A percentile compares a stretch with the other conserved stretches of the same genome.
Evolutionary conservation across 2,329 filamentous ascomycete species (phyloP).

Genomic region (Blastomyces parvus): DNA sequence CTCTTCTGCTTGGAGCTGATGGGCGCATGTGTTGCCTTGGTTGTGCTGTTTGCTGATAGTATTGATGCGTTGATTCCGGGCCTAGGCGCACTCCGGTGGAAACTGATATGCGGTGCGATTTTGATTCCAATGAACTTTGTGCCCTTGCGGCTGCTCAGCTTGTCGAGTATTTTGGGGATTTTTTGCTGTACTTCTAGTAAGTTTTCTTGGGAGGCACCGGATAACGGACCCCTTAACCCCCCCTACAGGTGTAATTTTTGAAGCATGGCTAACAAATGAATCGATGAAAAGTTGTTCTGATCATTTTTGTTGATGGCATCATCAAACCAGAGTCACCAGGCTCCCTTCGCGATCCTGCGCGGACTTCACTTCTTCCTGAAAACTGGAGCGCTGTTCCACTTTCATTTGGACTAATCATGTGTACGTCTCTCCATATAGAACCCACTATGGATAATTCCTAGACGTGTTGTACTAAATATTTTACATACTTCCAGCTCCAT

Average conservation of each 20-base stretch:
- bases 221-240: no score
- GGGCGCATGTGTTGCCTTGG: slow-evolving; percentile 77
- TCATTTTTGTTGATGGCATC: slow-evolving; percentile 77
- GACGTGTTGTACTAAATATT: neutral
- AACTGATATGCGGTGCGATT: slow-evolving; percentile 68
- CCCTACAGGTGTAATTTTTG: neutral
- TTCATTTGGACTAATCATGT: slow-evolving; percentile 84
- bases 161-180: slow-evolving; percentile 89
- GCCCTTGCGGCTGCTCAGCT: slow-evolving; percentile 72
- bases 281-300: slow-evolving; percentile 57
- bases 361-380: slow-evolving; percentile 69
- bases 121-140: slow-evolving; percentile 76
- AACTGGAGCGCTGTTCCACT: slow-evolving; percentile 83
- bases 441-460: neutral
- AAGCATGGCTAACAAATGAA: neutral
- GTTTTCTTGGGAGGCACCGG: slow-evolving; percentile 30
- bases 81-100: slow-evolving; percentile 64
- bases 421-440: slow-evolving; percentile 25
- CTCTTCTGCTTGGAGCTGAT: slow-evolving; percentile 82
- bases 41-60: slow-evolving; percentile 90
- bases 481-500: slow-evolving; percentile 40
- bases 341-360: slow-evolving; percentile 70
- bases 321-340: slow-evolving; percentile 70
- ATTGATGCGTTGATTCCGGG: slow-evolving; percentile 68
- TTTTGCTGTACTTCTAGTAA: slow-evolving; percentile 77